Base-by-base conservation (phyloP, 1,284 basidiomycete genomes). In the Thecaphora thlaspeos region DNA sequence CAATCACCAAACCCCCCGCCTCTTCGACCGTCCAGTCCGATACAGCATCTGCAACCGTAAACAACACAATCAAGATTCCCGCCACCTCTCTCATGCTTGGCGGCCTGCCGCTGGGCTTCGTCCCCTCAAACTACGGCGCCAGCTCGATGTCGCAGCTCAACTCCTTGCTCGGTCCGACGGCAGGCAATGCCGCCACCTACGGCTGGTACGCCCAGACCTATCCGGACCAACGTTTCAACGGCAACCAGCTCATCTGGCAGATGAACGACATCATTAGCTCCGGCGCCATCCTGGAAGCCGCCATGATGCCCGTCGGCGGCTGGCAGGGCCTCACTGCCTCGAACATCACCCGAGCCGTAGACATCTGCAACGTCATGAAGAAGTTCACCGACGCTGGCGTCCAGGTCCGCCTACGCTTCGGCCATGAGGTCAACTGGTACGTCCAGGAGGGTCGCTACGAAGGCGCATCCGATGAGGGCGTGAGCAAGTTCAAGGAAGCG, bases 371-470 rank as follows among this genome's bases (percentile, higher is more conserved):
- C 0, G 77, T 78, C 26, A 74, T 79, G 74, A 79, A 79, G 63
- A 52, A 74, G 47, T 79, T 78, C 61, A 78, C 76, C 42, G 78
- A 79, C 50, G 53, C 68, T 11, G 78, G 78, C 19, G 64, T 79
- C 34, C 74, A 78, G 41, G 78, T 79, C 41, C 73, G 78, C 51
- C 59, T 79, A 17, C 70, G 78, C 15, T 78, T 79, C 40, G 78
- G 67, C 2, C 77, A 78, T 60, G 77, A 78, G 41, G 66, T 72
- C 51, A 72, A 70, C 46, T 57, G 49, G 56, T 58, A 59, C 48
- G 46, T 56, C 22, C 51, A 55, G 22, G 60, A 55, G 4, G 58
- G 54, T 28, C 54, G 57, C 38, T 62, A 64, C 36, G 46, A 46
- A 10, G 48, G 54, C 3, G 48, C 42, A 1, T 54, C 44, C 46